These are phyloP conservation scores for Sugiyamaella castrensis DNA, from an alignment of 1,139 yeast genomes.

Conservation along the genomic window DNA sequence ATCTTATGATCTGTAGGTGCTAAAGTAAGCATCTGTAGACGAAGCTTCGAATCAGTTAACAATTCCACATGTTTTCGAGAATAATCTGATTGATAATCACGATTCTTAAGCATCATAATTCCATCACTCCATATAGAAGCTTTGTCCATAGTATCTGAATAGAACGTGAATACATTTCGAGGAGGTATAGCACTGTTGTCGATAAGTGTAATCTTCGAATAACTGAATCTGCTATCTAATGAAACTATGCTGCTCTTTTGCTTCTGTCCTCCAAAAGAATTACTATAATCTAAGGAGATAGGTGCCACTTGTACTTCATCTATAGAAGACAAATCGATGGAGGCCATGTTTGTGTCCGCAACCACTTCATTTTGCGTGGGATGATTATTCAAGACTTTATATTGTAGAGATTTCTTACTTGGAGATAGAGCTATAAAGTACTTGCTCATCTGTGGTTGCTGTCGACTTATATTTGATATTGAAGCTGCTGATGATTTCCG, in stretches of 20 bases:
- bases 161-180: constrained; percentile 48
- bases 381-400: constrained; percentile 36
- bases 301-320: background rate
- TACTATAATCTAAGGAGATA: background rate
- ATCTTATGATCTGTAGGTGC: constrained; percentile 37
- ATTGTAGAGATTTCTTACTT: constrained; percentile 61
- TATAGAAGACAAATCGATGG: constrained; percentile 2
- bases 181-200: constrained; percentile 14
- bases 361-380: too few relatives aligned
- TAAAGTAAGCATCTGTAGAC: constrained; percentile 62
- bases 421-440: constrained; percentile 68
- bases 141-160: constrained; percentile 67
- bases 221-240: constrained; percentile 26
- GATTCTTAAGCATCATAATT: constrained; percentile 54
- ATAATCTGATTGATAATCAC: constrained; percentile 49
- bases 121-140: constrained; percentile 82
- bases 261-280: background rate
- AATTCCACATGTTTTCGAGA: constrained; percentile 58
- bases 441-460: constrained; percentile 32
- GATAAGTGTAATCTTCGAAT: constrained; percentile 29
- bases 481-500: constrained; percentile 24
- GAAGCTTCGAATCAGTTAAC: constrained; percentile 58
- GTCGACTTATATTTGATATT: constrained; percentile 1
- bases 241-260: background rate
- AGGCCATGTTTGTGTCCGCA: background rate